Evolutionary conservation across 1,139 yeast species (phyloP), one percentile per base, ranked within the genome.

Genomic region (Saccharomyces pastorianus): DNA sequence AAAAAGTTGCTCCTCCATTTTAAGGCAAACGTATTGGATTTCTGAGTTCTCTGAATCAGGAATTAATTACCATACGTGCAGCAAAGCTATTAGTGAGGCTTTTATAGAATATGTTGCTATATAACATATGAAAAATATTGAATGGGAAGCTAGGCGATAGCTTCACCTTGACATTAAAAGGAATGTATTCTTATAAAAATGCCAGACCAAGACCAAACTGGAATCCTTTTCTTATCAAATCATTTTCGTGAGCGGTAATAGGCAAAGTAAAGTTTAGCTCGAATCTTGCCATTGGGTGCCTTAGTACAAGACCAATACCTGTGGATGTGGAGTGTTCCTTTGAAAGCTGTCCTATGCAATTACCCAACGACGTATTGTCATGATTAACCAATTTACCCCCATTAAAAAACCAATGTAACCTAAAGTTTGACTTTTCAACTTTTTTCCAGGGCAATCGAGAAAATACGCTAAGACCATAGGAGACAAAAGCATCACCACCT

Each of bases 161-260:
- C 13, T 38, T 9, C 20, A 11, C 20, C n/a, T 23, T 17, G 9
- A 25, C 23, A 14, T 23, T 32, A 13, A 11, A n/a, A 17, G 8
- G 50, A 76, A 73, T 50, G 68, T 72, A 26, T 75, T 71, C 49
- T 71, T 76, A 88, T 76, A 88, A 75, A 70, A 89, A 90, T 23
- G 93, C 84, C 50, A 89, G 72, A 0, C 98, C 98, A 52, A 93
- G 82, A 20, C 99, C 99, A 69, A 90, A 91, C 68, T 93, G 98
- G 42, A 93, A 69, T 0, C 99, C 99, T 67, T 88, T 90, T 63
- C 96, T 76, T 5, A 81, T 68, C 29, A 79, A 77, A 64, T 93
- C 99, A 42, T 80, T 73, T 13, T 77, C 76, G 64, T 84, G 84
- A 0, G 82, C 80, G 1, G 81, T 73, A 41, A 93, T 63, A 0